Conservation (phyloP, 768 basidiomycete genomes). For the Pisolithus marmoratus region DNA sequence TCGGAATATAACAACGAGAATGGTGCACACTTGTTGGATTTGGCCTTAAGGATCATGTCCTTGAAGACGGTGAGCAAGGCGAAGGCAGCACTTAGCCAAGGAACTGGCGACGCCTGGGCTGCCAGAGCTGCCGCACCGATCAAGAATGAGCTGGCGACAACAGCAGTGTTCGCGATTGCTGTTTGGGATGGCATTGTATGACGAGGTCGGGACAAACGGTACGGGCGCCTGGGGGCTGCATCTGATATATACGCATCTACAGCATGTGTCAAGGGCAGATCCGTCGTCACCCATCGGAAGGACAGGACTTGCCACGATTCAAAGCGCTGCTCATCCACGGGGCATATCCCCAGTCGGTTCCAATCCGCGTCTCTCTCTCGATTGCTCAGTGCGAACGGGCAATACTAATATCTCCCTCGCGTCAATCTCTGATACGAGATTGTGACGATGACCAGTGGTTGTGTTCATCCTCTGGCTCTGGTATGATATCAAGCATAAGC, state of each 20-base stretch:
- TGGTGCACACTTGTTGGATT: slow-evolving; percentile 38
- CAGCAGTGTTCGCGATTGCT: slow-evolving; percentile 9
- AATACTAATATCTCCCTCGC: slow-evolving; percentile 52
- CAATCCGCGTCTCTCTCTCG: slow-evolving; percentile 61
- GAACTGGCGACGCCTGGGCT: slow-evolving; percentile 43
- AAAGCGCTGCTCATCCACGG: slow-evolving; percentile 59
- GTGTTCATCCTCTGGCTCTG: slow-evolving; percentile 31
- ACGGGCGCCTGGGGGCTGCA: too few species aligned
- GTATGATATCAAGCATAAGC: slow-evolving; percentile 31
- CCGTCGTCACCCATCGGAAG: too few species aligned
- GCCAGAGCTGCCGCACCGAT: slow-evolving; percentile 35
- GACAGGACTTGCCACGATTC: slow-evolving; percentile 42
- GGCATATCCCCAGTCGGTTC: slow-evolving; percentile 59
- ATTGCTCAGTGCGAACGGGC: slow-evolving; percentile 28
- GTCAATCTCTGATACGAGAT: slow-evolving; percentile 33
- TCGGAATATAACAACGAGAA: background rate
- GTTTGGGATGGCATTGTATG: slow-evolving; percentile 2
- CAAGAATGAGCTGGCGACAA: slow-evolving; percentile 7
- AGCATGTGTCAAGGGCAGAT: background rate
- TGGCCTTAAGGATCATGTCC: slow-evolving; percentile 41
- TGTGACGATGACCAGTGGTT: slow-evolving; percentile 50
- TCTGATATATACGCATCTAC: background rate
- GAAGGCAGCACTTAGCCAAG: slow-evolving; percentile 39
- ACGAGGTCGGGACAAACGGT: background rate
- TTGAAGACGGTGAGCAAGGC: slow-evolving; percentile 40